Percentiles rank a stretch among this genome's conserved stretches.
Conservation (phyloP, 345 rosid species). For the Rhodomyrtus tomentosa region DNA sequence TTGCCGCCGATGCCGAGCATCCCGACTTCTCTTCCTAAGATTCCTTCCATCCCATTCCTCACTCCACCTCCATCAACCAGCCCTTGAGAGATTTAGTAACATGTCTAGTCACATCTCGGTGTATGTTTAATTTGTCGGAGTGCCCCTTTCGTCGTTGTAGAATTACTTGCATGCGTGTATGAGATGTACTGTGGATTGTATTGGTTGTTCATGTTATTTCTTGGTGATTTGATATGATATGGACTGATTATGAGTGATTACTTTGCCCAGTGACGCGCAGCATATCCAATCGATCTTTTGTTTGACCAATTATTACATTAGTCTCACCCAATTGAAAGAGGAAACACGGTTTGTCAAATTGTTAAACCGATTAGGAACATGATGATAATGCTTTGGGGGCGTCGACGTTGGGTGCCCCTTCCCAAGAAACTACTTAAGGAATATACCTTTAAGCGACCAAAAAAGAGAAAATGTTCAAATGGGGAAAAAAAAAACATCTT, state of each 20-base stretch:
- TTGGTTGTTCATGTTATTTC: neutral
- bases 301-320: neutral
- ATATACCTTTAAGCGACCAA: no score
- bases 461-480: neutral
- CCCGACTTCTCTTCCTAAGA: constrained; percentile 9
- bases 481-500: neutral
- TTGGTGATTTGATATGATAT: neutral
- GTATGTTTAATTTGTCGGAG: neutral
- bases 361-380: neutral
- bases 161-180: neutral
- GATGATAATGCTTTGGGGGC: neutral
- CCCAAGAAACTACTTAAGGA: no score
- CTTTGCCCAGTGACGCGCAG: neutral
- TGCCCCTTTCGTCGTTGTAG: neutral
- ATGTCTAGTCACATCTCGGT: neutral
- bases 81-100: constrained; percentile 1
- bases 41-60: constrained; percentile 25
- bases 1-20: constrained; percentile 15
- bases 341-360: neutral
- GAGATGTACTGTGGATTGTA: neutral
- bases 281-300: neutral
- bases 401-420: neutral
- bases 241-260: neutral
- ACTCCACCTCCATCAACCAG: constrained; percentile 16
- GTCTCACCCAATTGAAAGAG: neutral